Base-by-base conservation (phyloP, 2,329 filamentous ascomycete species). In the Neofusicoccum parvum region DNA sequence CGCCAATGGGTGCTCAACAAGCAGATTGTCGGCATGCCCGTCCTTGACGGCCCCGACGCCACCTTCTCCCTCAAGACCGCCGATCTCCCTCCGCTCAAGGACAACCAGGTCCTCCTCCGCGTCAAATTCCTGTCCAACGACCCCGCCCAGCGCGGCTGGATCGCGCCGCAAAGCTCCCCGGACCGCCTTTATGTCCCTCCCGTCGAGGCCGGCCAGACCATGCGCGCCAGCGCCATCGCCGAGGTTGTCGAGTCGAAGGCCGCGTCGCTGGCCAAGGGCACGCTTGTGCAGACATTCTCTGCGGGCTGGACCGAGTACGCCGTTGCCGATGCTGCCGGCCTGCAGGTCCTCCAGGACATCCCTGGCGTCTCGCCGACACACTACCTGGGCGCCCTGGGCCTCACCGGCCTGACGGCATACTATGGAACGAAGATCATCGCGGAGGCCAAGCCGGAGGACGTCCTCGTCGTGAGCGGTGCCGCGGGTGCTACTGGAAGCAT, bases 401-500 rank as follows among this genome's bases (percentile, higher is more conserved):
- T 87, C 75, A 92, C 90, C 0, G 89, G 89, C 2, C 71, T 93
- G 68, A 94, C 91, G 0, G 91, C 91, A 1, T 94, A 92, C 79
- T 90, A 91, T 68, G 91, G 91, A 20, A 86, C 94, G 74, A 76
- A 86, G 36, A 85, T 90, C 64, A 85, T 94, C 51, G 91, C 87
- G 2, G 80, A 89, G 64, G 86, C 90, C 46, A 87, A 89, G 75
- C 76, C 84, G 0, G 90, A 90, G 4, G 90, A 94, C 69, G 88
- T 90, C 3, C 90, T 94, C 1, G 90, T 94, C 7, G 89, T 94
- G 0, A 90, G 87, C 9, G 91, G 90, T 6, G 91, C 91, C 1
- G 91, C 91, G 0, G 91, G 91, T 2, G 91, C 91, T 0, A 94
- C 91, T 0, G 91, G 91, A 1, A 90, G 86, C 72, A 86, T 94